Evolutionary conservation across 2,329 filamentous ascomycete species (phyloP), one percentile per base, ranked within the genome.

Genomic region (Exserohilum rostratum): DNA sequence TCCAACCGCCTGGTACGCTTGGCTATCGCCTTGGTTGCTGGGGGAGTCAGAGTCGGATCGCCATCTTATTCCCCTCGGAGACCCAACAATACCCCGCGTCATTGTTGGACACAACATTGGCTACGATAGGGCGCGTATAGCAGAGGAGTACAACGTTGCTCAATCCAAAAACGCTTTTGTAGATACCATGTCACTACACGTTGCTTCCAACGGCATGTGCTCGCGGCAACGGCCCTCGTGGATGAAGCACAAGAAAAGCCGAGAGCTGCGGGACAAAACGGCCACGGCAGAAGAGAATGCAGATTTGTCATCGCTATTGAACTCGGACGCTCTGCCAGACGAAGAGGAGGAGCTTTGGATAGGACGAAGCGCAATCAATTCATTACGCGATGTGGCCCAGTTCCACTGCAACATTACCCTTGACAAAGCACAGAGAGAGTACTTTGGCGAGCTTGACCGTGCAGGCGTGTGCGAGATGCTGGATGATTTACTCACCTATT

Each of bases 191-290:
- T 98, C 93, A 1, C 80, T 99, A 17, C 95, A 99, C 72, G 93
- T 96, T 6, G 96, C 96, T 2, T 93, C 96, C 20, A 99, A 99
- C 71, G 95, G 95, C 58, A 99, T 99, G 95, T 99, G 95, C 76
- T 98, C 95, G 18, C 88, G 90, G 62, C 95, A 99, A 75, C 85
- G 95, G 45, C 95, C 96, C 7, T 96, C 91, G 0, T 99, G 95
- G 95, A 92, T 97, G 88, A 96, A 91, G 74, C 91, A 96, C 75
- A 90, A 91, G 72, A 99, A 99, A 78, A 91, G 89, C 61, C 84
- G 89, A 53, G 93, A 98, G 69, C 69, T 93, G 40, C 83, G 91
- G 45, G 93, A 97, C 58, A 90, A 88, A 68, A 87, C 93, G 43
- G 85, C 90, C 5, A 87, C 82, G 44, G 84, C 91, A 50, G 88